These are phyloP conservation scores for Ettlia oleoabundans DNA, from an alignment of 139 green algal genomes.

Conservation along the genomic window DNA sequence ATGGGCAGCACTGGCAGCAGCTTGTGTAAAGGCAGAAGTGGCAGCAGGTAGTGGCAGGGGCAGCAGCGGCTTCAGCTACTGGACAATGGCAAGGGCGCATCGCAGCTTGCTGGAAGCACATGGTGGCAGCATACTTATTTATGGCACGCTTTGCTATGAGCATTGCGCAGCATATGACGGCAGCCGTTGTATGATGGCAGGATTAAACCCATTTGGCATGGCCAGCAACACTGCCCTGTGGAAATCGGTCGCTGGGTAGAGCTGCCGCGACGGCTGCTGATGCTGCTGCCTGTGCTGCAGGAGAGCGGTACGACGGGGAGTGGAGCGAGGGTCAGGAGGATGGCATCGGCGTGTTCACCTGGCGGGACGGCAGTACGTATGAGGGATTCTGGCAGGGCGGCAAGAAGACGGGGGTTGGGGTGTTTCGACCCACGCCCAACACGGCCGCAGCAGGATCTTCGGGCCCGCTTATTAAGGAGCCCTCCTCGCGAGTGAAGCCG, in stretches of 20 bases:
- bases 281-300: neutral
- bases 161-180: too few species aligned
- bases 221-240: too few species aligned
- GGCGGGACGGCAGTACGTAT: constrained; percentile 63
- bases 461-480: neutral
- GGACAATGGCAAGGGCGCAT: too few species aligned
- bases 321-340: constrained; percentile 69
- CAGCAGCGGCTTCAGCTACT: constrained; percentile 6
- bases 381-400: constrained; percentile 71
- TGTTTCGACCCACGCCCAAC: constrained; percentile 51
- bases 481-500: too few species aligned
- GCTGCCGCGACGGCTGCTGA: too few species aligned
- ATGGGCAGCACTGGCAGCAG: constrained; percentile 32
- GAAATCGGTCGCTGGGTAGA: too few species aligned
- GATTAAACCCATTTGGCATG: too few species aligned
- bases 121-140: too few species aligned
- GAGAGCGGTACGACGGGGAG: constrained; percentile 78
- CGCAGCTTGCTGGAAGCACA: too few species aligned
- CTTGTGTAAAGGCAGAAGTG: too few species aligned
- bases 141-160: too few species aligned
- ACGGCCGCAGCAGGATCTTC: neutral
- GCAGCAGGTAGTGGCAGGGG: neutral
- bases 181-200: too few species aligned
- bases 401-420: constrained; percentile 67
- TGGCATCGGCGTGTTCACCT: constrained; percentile 65